Evolutionary conservation across 2,329 filamentous ascomycete species (phyloP).

Genomic region (Colletotrichum kahawae): DNA sequence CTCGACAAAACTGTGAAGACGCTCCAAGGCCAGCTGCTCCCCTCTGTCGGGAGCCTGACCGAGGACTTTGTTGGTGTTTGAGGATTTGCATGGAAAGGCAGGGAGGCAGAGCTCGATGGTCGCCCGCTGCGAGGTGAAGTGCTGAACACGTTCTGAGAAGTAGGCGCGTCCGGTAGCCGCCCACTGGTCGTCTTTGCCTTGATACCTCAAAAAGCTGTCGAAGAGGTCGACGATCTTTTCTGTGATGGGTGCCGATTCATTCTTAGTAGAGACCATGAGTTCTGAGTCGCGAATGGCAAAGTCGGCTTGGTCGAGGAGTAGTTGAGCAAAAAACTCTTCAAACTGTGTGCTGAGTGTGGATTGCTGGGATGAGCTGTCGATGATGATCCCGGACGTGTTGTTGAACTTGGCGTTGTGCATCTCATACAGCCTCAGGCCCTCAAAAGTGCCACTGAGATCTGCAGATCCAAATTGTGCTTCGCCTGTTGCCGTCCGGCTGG

Average conservation of each 20-base stretch:
- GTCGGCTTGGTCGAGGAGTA: slow-evolving; percentile 13
- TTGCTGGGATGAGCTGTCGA: neutral
- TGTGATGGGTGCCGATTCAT: neutral
- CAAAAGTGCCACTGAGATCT: neutral
- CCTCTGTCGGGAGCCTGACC: slow-evolving; percentile 37
- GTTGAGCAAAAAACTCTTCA: slow-evolving; percentile 2
- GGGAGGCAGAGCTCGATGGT: slow-evolving; percentile 36
- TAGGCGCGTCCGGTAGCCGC: slow-evolving; percentile 20
- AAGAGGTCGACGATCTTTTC: slow-evolving; percentile 23
- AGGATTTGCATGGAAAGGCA: slow-evolving; percentile 45
- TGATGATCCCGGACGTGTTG: neutral
- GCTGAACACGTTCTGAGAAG: slow-evolving; percentile 25
- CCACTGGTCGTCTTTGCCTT: slow-evolving; percentile 28
- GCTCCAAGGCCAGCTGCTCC: slow-evolving; percentile 36
- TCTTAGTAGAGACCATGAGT: neutral
- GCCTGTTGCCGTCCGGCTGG: neutral
- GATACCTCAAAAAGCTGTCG: slow-evolving; percentile 28
- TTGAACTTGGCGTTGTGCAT: neutral
- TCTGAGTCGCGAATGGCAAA: slow-evolving; percentile 9
- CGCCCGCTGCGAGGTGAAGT: slow-evolving; percentile 27
- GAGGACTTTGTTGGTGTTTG: slow-evolving; percentile 37
- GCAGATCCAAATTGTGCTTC: neutral
- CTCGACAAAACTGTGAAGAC: slow-evolving; percentile 33
- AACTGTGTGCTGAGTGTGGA: neutral
- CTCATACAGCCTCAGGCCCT: slow-evolving; percentile 7